These are phyloP conservation scores for Kurtzmaniella quercitrusa DNA, from an alignment of 1,139 yeast genomes.

Conservation along the genomic window DNA sequence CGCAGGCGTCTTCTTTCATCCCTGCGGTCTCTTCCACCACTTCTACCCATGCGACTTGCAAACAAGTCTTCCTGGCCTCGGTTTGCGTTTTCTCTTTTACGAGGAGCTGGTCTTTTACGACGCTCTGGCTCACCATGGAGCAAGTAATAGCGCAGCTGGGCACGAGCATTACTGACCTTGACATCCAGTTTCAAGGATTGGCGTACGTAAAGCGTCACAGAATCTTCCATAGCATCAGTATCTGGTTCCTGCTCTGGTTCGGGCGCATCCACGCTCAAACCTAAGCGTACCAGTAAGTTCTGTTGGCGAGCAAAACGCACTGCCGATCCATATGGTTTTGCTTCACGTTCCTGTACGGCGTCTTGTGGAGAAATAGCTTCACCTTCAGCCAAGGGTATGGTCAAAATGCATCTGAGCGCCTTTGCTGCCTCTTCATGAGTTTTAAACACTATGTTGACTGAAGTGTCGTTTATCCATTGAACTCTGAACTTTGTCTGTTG, in stretches of 20 bases:
- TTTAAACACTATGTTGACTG: constrained; percentile 52
- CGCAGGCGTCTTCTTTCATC: constrained; percentile 7
- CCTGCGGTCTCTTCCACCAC: constrained; percentile 1
- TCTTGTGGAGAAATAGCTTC: constrained; percentile 10
- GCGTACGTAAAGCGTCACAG: constrained; percentile 41
- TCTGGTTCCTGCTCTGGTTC: constrained; percentile 13
- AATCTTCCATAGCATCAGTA: constrained; percentile 32
- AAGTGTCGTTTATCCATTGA: constrained; percentile 70
- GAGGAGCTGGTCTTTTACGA: constrained; percentile 11
- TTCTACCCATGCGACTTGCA: constrained; percentile 22
- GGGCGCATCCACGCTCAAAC: constrained; percentile 14
- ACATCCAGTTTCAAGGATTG: constrained; percentile 53
- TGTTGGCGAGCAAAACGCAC: constrained; percentile 34
- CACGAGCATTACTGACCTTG: constrained; percentile 57
- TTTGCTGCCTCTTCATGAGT: constrained; percentile 39
- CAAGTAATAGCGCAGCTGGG: constrained; percentile 62
- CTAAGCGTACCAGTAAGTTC: constrained; percentile 29
- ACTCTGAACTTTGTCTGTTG: constrained; percentile 39
- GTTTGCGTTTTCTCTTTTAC: constrained; percentile 5
- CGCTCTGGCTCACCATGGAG: constrained; percentile 73
- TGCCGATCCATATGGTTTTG: constrained; percentile 36
- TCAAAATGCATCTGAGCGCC: constrained; percentile 35
- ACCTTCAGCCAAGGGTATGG: constrained; percentile 15
- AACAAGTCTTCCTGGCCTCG: constrained; percentile 35
- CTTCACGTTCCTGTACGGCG: constrained; percentile 29